phyloP scores from a whole-genome alignment of 768 basidiomycete genomes.

The Psilocybe cyanescens region DNA sequence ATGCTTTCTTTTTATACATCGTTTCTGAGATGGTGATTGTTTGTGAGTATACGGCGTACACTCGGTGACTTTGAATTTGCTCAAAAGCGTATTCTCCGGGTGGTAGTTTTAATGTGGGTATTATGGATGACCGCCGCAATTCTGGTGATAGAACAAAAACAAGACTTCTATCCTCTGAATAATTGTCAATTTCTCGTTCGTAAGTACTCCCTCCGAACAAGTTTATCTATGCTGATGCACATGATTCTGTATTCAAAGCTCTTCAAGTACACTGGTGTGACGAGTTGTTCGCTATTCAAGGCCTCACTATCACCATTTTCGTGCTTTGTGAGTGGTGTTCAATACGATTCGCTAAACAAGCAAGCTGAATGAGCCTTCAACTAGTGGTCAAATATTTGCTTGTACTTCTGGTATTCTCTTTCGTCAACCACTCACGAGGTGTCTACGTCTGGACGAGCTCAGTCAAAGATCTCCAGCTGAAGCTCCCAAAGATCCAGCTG shows the following conservation, averaged over 20 bases:
- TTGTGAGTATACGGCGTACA: not conserved
- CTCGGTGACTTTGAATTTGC: not conserved
- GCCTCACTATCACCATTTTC: conserved; percentile 13
- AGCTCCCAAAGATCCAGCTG: conserved; percentile 10
- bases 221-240: not conserved
- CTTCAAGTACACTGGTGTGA: conserved; percentile 11
- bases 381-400: conserved; percentile 16
- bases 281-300: conserved; percentile 17
- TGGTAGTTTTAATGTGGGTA: conserved; percentile 15
- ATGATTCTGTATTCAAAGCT: not conserved
- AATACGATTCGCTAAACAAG: not conserved
- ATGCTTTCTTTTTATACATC: conserved; percentile 16
- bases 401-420: conserved; percentile 11
- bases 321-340: conserved; percentile 7
- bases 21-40: conserved; percentile 15
- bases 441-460: conserved; percentile 17
- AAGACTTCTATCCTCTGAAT: conserved; percentile 6
- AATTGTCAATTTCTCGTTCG: conserved; percentile 3
- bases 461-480: conserved; percentile 13
- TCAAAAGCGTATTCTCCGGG: too few species aligned
- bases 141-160: conserved; percentile 13
- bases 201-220: not conserved
- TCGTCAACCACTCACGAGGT: conserved; percentile 16
- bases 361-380: too few species aligned
- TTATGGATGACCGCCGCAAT: conserved; percentile 17